Evolutionary conservation across 2,329 filamentous ascomycete genomes (phyloP).

Genomic region (Sarocladium strictum): DNA sequence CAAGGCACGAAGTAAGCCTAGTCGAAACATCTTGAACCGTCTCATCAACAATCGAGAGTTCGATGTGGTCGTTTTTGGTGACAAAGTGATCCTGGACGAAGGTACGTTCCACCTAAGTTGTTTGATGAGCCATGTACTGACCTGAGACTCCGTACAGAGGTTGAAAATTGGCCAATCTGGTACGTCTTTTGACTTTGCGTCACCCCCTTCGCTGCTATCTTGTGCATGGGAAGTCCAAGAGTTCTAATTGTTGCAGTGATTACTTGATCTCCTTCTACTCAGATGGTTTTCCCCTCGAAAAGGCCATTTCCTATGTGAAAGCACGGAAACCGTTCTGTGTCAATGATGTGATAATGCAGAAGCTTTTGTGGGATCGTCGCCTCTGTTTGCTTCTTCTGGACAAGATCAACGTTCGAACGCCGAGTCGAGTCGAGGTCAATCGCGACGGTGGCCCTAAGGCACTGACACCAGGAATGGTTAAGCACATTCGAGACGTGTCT

Average conservation of each 20-base stretch:
- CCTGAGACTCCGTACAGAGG: conserved; percentile 41
- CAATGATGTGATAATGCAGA: conserved; percentile 96
- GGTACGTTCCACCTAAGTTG: conserved; percentile 36
- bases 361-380: conserved; percentile 91
- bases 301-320: conserved; percentile 92
- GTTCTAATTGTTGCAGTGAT: conserved; percentile 47
- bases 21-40: conserved; percentile 89
- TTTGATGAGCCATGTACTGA: background rate
- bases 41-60: conserved; percentile 89
- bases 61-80: conserved; percentile 94
- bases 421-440: conserved; percentile 82
- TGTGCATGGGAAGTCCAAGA: conserved; percentile 7
- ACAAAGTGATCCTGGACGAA: conserved; percentile 98
- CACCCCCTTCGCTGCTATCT: no score
- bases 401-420: conserved; percentile 82
- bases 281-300: conserved; percentile 92
- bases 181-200: conserved; percentile 28
- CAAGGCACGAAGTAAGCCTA: conserved; percentile 95
- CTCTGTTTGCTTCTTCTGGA: conserved; percentile 85
- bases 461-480: conserved; percentile 71
- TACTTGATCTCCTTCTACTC: conserved; percentile 98
- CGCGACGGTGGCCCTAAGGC: conserved; percentile 83
- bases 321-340: conserved; percentile 94
- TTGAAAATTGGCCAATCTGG: conserved; percentile 94
- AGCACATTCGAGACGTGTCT: conserved; percentile 73